Evolutionary conservation across 371 early-diverging fungal species (phyloP), one percentile per base, ranked within the genome.

Genomic region (Mucor saturninus): DNA sequence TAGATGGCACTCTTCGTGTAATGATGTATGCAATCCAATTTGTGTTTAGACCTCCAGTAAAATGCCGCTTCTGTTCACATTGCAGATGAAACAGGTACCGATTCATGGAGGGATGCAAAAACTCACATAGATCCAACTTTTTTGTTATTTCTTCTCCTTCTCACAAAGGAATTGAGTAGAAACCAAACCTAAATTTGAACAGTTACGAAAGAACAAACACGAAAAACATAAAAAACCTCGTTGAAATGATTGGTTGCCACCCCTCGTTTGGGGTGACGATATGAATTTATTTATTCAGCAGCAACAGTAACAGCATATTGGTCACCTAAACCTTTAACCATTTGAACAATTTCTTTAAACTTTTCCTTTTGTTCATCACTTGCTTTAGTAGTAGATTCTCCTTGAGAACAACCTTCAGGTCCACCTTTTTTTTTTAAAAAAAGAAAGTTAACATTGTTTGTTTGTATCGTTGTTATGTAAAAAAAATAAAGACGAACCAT

Each of bases 341-440:
- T 21, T 6, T 67, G 59, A 29, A 77, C 72, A 9, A 80, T 30
- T 32, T 61, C 64, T 48, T 72, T 68, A 59, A 77, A 80, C 14
- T 54, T 62, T 39, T 74, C 71, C 45, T 76, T 77, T 58, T 80
- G 74, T 21, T 73, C 73, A 5, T 46, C 56, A 14, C 78, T 76
- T 37, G 76, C 68, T 35, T 78, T 61, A 5, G 56, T 59, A 13
- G 64, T 37, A 5, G 78, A 76, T 39, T 63, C 50, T 29, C 64
- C 67, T 50, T 61, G 57, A 35, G 58, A 50, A 40, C 81, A 80
- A 21, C 81, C 78, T 62, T 71, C 76, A 45, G 74, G 78, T 14
- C 77, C 81, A 42, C 81, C 80, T 80, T 15, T 26, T 42, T 48
- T n/a, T 15, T 45, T 29, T n/a, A 35, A 26, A 21, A 21, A 15